These are phyloP conservation scores for Bisporella sp. DNA, from an alignment of 2,329 filamentous ascomycete species.

Conservation along the genomic window DNA sequence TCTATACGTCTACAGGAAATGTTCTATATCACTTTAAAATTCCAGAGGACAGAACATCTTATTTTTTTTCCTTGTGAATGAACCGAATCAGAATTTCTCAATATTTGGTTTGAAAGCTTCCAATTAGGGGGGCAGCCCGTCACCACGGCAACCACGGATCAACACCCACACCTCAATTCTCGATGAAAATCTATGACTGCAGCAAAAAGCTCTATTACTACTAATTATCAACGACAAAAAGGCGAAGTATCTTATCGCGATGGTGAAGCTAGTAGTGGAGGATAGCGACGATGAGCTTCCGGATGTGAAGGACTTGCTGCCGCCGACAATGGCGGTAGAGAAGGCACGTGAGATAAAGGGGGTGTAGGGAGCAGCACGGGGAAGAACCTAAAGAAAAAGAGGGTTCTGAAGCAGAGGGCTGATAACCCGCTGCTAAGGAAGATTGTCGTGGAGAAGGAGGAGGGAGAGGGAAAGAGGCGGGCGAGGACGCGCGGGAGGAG, in stretches of 20 bases:
- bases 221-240: too few species aligned
- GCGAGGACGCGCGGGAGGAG: not conserved
- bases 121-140: too few species aligned
- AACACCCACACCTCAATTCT: too few species aligned
- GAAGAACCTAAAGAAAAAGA: slow-evolving; percentile 14
- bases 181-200: too few species aligned
- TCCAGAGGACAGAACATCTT: too few species aligned
- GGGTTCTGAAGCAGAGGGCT: slow-evolving; percentile 14
- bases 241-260: not conserved
- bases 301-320: not conserved
- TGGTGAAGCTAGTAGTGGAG: slow-evolving; percentile 1
- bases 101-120: too few species aligned
- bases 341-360: not conserved
- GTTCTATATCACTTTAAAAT: too few species aligned
- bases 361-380: not conserved
- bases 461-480: not conserved
- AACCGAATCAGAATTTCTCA: too few species aligned
- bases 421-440: slow-evolving; percentile 21
- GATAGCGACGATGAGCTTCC: slow-evolving; percentile 13
- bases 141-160: too few species aligned
- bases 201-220: too few species aligned
- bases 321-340: not conserved
- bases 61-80: too few species aligned
- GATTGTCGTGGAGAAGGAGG: slow-evolving; percentile 1
- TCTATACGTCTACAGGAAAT: too few species aligned